These are phyloP conservation scores for Moesziomyces sp. DNA, from an alignment of 1,284 basidiomycete genomes.

Conservation along the genomic window DNA sequence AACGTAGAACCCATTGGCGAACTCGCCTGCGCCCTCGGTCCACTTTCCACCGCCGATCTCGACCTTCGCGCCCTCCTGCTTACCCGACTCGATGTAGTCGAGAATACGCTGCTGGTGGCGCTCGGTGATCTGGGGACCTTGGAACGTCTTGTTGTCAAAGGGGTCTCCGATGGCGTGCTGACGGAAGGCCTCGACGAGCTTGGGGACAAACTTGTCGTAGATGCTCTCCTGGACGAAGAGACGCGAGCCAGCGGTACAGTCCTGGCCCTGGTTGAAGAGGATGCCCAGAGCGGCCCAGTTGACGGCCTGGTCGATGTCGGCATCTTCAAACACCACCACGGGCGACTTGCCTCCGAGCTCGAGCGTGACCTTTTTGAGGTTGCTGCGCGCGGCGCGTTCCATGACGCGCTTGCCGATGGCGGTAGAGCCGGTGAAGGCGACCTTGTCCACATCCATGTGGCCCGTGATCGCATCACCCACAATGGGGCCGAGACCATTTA, in stretches of 20 bases:
- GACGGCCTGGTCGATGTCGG: conserved; percentile 69
- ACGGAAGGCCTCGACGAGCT: conserved; percentile 73
- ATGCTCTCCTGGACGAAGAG: conserved; percentile 76
- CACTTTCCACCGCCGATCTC: conserved; percentile 75
- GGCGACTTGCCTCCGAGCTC: conserved; percentile 85
- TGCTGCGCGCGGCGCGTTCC: conserved; percentile 83
- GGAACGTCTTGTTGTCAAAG: conserved; percentile 77
- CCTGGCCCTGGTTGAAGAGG: conserved; percentile 73
- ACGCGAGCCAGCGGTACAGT: conserved; percentile 78
- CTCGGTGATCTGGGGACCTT: conserved; percentile 85
- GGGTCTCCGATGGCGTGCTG: conserved; percentile 80
- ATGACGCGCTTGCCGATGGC: conserved; percentile 79
- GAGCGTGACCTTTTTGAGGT: conserved; percentile 82
- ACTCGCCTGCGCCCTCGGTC: conserved; percentile 73
- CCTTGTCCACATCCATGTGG: conserved; percentile 77
- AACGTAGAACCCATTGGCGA: conserved; percentile 71
- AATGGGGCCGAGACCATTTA: conserved; percentile 81
- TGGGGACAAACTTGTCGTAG: conserved; percentile 75
- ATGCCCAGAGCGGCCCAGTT: conserved; percentile 82
- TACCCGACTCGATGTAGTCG: conserved; percentile 89
- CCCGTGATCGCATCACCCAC: conserved; percentile 75
- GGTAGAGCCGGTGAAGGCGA: conserved; percentile 73
- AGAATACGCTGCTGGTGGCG: conserved; percentile 87
- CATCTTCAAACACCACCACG: conserved; percentile 78
- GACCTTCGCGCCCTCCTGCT: conserved; percentile 79